These are phyloP conservation scores for Solanum paucissectum DNA, from an alignment of 257 asterid genomes.

Conservation along the genomic window DNA sequence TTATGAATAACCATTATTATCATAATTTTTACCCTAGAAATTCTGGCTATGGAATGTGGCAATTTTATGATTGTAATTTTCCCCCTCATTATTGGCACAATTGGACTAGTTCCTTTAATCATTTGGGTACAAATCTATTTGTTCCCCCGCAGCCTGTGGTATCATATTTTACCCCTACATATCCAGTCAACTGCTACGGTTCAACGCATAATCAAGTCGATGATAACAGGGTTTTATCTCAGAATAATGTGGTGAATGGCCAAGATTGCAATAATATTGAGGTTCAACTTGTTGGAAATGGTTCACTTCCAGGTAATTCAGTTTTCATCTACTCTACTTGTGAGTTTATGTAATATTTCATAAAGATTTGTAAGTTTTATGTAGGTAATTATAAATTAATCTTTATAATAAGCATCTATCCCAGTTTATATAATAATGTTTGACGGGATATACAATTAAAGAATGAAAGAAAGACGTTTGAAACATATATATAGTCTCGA, in stretches of 20 bases:
- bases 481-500: not conserved
- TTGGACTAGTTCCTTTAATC: not conserved
- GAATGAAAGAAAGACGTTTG: not conserved
- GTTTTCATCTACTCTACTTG: not conserved
- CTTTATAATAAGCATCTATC: too few relatives aligned
- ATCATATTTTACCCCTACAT: not conserved
- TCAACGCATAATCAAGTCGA: not conserved
- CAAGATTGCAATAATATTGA: not conserved
- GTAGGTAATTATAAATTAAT: too few relatives aligned
- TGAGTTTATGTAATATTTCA: not conserved
- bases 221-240: not conserved
- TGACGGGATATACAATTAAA: too few relatives aligned
- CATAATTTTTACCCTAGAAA: not conserved
- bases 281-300: not conserved
- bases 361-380: too few relatives aligned
- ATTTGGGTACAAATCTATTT: not conserved
- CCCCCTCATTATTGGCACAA: not conserved
- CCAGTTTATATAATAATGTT: not conserved
- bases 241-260: not conserved
- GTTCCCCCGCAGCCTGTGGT: not conserved
- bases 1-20: not conserved
- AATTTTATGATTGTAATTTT: not conserved
- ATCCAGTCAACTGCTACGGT: not conserved
- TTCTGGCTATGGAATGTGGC: not conserved
- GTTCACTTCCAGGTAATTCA: not conserved